A percentile compares a stretch with the other conserved stretches of the same genome.
These are phyloP conservation scores for Aspergillus egyptiacus DNA, from an alignment of 495 filamentous ascomycete genomes.

Conservation along the genomic window DNA sequence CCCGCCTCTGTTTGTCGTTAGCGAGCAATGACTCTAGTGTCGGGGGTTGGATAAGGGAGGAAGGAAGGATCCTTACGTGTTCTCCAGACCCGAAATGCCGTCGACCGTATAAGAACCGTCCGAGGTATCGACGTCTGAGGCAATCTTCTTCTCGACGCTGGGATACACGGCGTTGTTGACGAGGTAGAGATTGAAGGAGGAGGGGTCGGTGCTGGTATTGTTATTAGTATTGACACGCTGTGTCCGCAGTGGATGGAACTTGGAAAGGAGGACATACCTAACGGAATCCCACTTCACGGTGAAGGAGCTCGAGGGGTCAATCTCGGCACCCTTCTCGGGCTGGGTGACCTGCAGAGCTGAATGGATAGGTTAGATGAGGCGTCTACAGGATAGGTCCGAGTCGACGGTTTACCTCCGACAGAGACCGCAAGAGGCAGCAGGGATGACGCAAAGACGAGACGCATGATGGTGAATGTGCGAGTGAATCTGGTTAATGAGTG, in stretches of 20 bases:
- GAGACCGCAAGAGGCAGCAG: slow-evolving; percentile 1
- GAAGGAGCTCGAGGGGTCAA: slow-evolving; percentile 26
- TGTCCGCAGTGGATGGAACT: background rate
- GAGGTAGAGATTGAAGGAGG: slow-evolving; percentile 32
- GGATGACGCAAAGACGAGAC: background rate
- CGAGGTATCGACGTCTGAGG: slow-evolving; percentile 31
- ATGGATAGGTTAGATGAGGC: background rate
- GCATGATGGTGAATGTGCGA: slow-evolving; percentile 2
- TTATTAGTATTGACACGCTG: background rate
- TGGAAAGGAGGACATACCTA: slow-evolving; percentile 16
- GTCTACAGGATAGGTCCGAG: background rate
- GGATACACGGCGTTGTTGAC: slow-evolving; percentile 38
- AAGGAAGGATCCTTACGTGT: slow-evolving; percentile 25
- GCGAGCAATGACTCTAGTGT: background rate
- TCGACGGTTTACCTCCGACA: background rate
- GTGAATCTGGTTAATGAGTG: background rate
- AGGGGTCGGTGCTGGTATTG: slow-evolving; percentile 28
- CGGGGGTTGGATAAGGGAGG: background rate
- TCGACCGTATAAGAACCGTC: slow-evolving; percentile 30
- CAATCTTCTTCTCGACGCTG: slow-evolving; percentile 40
- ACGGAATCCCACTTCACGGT: slow-evolving; percentile 36
- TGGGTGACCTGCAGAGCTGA: slow-evolving; percentile 30
- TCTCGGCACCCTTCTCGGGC: slow-evolving; percentile 25
- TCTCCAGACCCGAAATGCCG: slow-evolving; percentile 17
- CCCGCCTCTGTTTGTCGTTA: slow-evolving; percentile 20